Conservation (phyloP, 2,329 filamentous ascomycete species). For the Raffaelea ambrosiae region DNA sequence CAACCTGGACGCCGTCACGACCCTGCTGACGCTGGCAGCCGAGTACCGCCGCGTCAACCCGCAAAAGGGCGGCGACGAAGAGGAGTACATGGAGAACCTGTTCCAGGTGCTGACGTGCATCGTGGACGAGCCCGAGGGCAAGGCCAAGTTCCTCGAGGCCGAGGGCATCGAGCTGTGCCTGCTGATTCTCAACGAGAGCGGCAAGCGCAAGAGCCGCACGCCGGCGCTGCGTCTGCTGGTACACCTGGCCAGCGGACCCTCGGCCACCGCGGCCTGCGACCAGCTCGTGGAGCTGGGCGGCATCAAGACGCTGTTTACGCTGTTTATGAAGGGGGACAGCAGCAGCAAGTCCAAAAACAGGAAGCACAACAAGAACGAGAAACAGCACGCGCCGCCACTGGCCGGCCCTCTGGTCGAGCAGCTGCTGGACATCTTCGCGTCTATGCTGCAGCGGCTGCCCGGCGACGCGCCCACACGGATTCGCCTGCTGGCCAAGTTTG, state of each 20-base stretch:
- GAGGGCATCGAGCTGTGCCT: conserved; percentile 88
- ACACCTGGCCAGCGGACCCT: conserved; percentile 57
- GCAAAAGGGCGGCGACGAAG: conserved; percentile 75
- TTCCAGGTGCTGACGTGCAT: conserved; percentile 82
- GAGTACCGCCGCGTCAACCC: conserved; percentile 82
- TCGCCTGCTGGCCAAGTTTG: conserved; percentile 82
- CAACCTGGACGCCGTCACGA: conserved; percentile 62
- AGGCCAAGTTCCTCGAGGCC: conserved; percentile 73
- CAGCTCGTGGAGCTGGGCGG: conserved; percentile 75
- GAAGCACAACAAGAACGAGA: conserved; percentile 1
- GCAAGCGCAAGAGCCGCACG: conserved; percentile 53
- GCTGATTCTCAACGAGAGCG: conserved; percentile 81
- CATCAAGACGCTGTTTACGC: conserved; percentile 73
- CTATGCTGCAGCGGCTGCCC: conserved; percentile 70
- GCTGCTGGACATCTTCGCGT: conserved; percentile 74
- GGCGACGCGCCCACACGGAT: conserved; percentile 72
- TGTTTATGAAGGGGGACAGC: conserved; percentile 60
- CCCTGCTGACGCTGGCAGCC: conserved; percentile 73
- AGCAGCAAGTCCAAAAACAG: conserved; percentile 1
- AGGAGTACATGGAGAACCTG: conserved; percentile 90
- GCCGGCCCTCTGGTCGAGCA: conserved; percentile 68
- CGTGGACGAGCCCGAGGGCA: conserved; percentile 62
- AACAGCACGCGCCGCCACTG: conserved; percentile 20
- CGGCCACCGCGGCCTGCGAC: conserved; percentile 42
- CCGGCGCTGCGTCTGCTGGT: conserved; percentile 70